A percentile compares a stretch with the other conserved stretches of the same genome.
Conservation (phyloP, 164 flowering plant genomes). For the Berberis vulgaris region DNA sequence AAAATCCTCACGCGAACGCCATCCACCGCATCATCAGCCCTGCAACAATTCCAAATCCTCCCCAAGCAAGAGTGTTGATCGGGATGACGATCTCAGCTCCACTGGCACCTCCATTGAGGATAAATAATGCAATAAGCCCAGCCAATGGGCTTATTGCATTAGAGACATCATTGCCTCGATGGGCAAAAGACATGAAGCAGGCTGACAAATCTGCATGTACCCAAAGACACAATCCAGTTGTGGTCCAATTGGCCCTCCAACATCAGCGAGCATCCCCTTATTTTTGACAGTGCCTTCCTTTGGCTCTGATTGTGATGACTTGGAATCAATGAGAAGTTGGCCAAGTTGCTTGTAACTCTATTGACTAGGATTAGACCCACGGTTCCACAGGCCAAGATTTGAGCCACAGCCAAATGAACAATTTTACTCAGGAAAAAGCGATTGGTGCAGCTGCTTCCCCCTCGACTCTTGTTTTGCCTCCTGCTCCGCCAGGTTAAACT, state of each 20-base stretch:
- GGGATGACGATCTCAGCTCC: constrained; percentile 81
- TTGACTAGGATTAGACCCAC: constrained; percentile 65
- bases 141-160: constrained; percentile 98
- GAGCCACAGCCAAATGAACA: constrained; percentile 46
- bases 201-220: constrained; percentile 94
- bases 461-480: too few species aligned
- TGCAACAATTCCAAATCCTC: constrained; percentile 97
- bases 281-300: constrained; percentile 16
- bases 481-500: too few species aligned
- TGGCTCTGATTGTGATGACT: constrained; percentile 23
- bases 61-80: constrained; percentile 91
- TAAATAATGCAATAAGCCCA: constrained; percentile 78
- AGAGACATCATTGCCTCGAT: constrained; percentile 96
- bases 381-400: constrained; percentile 73
- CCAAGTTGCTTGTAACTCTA: constrained; percentile 70
- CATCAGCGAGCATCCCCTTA: constrained; percentile 72
- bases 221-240: constrained; percentile 91
- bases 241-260: constrained; percentile 91
- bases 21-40: constrained; percentile 94
- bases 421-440: constrained; percentile 73
- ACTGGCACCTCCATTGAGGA: constrained; percentile 67
- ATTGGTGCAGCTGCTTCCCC: constrained; percentile 86
- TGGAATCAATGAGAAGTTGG: constrained; percentile 53
- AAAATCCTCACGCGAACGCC: too few species aligned
- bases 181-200: constrained; percentile 99